phyloP scores from a whole-genome alignment of 441 rosid species.

The Corymbia citriodora region DNA sequence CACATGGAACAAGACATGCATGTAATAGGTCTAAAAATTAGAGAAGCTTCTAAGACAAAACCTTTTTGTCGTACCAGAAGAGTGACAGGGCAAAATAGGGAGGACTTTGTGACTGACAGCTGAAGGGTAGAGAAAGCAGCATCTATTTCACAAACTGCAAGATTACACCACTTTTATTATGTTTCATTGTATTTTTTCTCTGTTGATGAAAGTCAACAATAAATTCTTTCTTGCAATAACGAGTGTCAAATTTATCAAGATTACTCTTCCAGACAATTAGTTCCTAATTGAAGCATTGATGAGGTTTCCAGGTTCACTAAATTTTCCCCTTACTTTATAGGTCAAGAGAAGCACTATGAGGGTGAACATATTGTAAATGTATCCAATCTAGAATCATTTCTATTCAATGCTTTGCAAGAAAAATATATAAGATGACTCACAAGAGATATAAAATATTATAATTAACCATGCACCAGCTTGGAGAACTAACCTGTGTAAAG shows the following conservation, averaged over 20 bases:
- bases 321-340: no score
- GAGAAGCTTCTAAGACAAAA: conserved; percentile 18
- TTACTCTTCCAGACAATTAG: neutral
- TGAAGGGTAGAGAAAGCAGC: conserved; percentile 71
- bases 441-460: neutral
- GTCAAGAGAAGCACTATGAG: neutral
- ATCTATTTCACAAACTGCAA: conserved; percentile 92
- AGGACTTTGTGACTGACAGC: conserved; percentile 89
- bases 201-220: neutral
- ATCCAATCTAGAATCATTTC: neutral
- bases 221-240: neutral
- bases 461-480: neutral
- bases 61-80: conserved; percentile 90
- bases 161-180: neutral
- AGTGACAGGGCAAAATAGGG: conserved; percentile 87
- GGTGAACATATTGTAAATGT: neutral
- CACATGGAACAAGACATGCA: neutral
- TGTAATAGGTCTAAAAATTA: neutral
- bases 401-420: neutral
- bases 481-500: conserved; percentile 37
- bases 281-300: neutral
- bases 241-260: neutral
- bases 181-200: neutral
- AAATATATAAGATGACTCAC: neutral
- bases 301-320: neutral